Evolutionary conservation across 768 basidiomycete species (phyloP).

Genomic region (Auriculariales sp.): DNA sequence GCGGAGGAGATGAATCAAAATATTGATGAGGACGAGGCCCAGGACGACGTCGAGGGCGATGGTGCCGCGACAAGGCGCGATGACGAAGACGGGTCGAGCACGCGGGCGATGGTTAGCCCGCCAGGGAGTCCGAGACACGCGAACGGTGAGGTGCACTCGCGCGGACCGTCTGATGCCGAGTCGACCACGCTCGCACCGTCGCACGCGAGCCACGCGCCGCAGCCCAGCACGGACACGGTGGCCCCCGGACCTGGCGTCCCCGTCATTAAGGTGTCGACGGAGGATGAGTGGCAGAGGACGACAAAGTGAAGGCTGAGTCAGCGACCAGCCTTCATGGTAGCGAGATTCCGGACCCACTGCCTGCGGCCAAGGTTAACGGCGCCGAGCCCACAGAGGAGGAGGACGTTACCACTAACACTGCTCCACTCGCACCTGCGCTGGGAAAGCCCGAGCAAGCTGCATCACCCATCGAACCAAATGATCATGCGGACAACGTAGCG

Average conservation of each 20-base stretch:
- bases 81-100: slow-evolving; percentile 2
- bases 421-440: slow-evolving; percentile 9
- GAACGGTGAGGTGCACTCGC: neutral
- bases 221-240: slow-evolving; percentile 28
- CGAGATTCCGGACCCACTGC: slow-evolving; percentile 23
- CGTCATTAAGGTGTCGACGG: neutral
- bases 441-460: slow-evolving; percentile 30
- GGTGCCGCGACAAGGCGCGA: slow-evolving; percentile 59
- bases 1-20: slow-evolving; percentile 40
- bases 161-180: neutral
- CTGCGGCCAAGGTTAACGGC: slow-evolving; percentile 12
- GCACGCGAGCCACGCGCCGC: slow-evolving; percentile 16
- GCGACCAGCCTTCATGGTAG: too few species aligned
- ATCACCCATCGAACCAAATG: slow-evolving; percentile 11
- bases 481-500: slow-evolving; percentile 9
- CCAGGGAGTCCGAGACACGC: slow-evolving; percentile 9
- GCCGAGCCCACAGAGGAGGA: slow-evolving; percentile 2
- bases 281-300: slow-evolving; percentile 32
- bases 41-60: slow-evolving; percentile 33
- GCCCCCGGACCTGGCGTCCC: neutral
- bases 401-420: slow-evolving; percentile 17
- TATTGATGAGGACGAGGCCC: slow-evolving; percentile 9
- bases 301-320: slow-evolving; percentile 27
- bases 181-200: slow-evolving; percentile 7
- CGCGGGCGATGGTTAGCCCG: slow-evolving; percentile 9